Percentiles rank a stretch among this genome's conserved stretches.
These are phyloP conservation scores for Boletus rex-veris DNA, from an alignment of 768 basidiomycete genomes.

Conservation along the genomic window DNA sequence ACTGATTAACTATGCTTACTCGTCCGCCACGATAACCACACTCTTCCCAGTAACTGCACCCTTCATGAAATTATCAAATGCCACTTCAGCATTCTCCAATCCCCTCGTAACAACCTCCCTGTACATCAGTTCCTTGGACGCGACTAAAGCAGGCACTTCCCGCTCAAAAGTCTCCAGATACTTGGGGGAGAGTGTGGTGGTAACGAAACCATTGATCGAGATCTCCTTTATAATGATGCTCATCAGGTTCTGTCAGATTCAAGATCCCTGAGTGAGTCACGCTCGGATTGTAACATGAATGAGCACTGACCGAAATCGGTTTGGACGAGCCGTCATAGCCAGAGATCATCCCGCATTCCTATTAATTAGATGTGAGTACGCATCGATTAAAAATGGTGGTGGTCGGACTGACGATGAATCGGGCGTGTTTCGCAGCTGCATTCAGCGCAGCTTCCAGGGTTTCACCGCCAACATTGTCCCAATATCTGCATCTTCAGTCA, in stretches of 20 bases:
- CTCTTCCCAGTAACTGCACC: too few relatives aligned
- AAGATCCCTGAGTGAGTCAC: neutral
- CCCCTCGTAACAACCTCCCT: constrained; percentile 45
- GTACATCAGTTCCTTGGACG: constrained; percentile 45
- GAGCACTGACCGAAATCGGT: constrained; percentile 1
- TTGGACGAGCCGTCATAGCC: neutral
- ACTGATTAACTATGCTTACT: too few relatives aligned
- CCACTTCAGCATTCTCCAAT: constrained; percentile 16
- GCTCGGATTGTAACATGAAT: neutral
- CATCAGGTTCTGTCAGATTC: constrained; percentile 32
- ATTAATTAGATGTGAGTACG: neutral
- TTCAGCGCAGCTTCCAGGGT: constrained; percentile 54
- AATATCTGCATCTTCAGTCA: constrained; percentile 9
- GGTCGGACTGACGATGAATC: constrained; percentile 41
- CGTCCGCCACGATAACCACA: too few relatives aligned
- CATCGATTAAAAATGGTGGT: too few relatives aligned
- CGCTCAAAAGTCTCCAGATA: constrained; percentile 42
- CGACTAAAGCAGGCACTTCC: constrained; percentile 38
- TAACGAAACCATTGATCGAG: constrained; percentile 45
- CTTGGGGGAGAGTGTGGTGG: constrained; percentile 27
- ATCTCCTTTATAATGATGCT: constrained; percentile 40
- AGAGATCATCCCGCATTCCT: constrained; percentile 34
- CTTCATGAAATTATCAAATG: too few relatives aligned
- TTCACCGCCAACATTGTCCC: constrained; percentile 58
- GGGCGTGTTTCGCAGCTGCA: constrained; percentile 40